Conservation (phyloP, 192 early-diverging fungal genomes). For the Umbelopsis isabellina region DNA sequence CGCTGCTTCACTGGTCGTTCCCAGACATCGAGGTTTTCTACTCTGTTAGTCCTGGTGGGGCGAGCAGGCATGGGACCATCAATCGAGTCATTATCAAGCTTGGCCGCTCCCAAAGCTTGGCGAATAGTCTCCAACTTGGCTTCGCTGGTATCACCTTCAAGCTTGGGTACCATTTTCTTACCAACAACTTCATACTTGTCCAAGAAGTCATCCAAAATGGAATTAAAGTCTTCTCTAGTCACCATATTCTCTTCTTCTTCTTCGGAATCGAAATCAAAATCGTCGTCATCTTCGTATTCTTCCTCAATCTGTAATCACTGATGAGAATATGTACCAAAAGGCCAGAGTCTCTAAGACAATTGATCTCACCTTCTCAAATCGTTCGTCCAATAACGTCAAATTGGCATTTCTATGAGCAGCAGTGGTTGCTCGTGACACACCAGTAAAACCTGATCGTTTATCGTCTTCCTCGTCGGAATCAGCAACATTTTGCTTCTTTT, state of each 20-base stretch:
- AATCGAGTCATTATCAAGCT: conserved; percentile 44
- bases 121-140: conserved; percentile 68
- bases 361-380: conserved; percentile 80
- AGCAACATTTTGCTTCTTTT: conserved; percentile 42
- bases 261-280: conserved; percentile 57
- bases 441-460: conserved; percentile 45
- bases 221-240: conserved; percentile 72
- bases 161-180: conserved; percentile 62
- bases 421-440: conserved; percentile 91
- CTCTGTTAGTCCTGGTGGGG: conserved; percentile 33
- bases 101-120: conserved; percentile 47
- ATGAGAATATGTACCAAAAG: conserved; percentile 45
- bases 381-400: conserved; percentile 89
- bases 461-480: conserved; percentile 52
- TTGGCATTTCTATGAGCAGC: conserved; percentile 92
- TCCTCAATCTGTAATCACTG: conserved; percentile 55
- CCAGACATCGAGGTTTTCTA: conserved; percentile 46
- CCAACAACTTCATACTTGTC: conserved; percentile 78
- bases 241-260: conserved; percentile 54
- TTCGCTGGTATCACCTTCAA: conserved; percentile 65
- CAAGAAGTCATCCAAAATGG: conserved; percentile 77
- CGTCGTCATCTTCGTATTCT: conserved; percentile 60
- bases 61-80: conserved; percentile 30
- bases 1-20: conserved; percentile 56
- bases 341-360: neutral